phyloP scores from a whole-genome alignment of 768 basidiomycete genomes.

The Mycena rosella region DNA sequence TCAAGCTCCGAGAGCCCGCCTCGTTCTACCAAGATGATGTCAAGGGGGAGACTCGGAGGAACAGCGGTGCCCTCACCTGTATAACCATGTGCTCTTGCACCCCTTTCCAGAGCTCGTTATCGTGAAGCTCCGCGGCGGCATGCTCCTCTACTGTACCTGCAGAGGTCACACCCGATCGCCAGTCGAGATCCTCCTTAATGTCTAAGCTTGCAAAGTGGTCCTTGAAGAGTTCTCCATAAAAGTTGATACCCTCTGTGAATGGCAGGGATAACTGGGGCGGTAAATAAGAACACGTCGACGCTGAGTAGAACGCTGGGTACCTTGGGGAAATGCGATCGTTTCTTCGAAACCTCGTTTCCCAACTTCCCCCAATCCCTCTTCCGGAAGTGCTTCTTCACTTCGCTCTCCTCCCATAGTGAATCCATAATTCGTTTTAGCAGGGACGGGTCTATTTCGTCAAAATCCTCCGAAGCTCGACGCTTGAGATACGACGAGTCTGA shows the following conservation, averaged over 20 bases:
- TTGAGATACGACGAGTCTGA: no score
- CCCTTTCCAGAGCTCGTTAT: not conserved
- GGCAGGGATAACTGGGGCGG: not conserved
- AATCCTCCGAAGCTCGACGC: no score
- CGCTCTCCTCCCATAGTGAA: not conserved
- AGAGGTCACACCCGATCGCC: not conserved
- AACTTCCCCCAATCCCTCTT: not conserved
- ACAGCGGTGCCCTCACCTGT: not conserved
- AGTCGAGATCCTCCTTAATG: not conserved
- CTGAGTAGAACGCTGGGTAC: not conserved
- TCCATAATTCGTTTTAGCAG: not conserved
- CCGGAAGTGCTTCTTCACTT: not conserved
- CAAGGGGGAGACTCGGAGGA: not conserved
- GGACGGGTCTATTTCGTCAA: no score
- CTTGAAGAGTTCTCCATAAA: not conserved
- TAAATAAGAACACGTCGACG: not conserved
- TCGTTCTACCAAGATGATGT: not conserved
- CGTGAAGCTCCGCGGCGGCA: not conserved
- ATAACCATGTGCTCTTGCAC: not conserved
- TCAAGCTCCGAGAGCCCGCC: not conserved
- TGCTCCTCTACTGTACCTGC: not conserved
- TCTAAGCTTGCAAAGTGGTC: not conserved
- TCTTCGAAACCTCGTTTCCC: not conserved
- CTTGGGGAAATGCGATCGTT: not conserved
- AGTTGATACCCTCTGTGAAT: not conserved